phyloP scores from a whole-genome alignment of 139 green algal species.

The Pseudopediastrum boryanum region DNA sequence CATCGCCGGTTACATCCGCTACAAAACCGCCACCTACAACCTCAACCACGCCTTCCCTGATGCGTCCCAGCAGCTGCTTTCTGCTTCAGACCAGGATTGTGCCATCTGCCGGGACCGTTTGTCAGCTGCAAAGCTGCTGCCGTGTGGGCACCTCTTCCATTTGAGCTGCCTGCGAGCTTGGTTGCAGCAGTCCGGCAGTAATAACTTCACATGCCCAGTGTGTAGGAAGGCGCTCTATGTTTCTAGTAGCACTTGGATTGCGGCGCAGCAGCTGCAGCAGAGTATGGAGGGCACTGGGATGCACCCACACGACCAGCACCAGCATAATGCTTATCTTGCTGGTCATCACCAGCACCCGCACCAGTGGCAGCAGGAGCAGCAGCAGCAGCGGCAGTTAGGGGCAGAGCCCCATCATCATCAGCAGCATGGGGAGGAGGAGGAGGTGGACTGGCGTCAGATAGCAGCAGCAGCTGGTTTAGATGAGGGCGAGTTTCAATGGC shows the following conservation, averaged over 20 bases:
- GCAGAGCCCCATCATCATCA: neutral
- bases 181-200: conserved; percentile 64
- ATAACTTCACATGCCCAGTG: conserved; percentile 65
- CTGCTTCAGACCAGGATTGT: conserved; percentile 34
- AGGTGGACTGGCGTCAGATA: neutral
- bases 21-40: conserved; percentile 49
- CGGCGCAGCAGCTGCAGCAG: neutral
- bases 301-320: neutral
- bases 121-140: conserved; percentile 46
- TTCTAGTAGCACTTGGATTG: conserved; percentile 58
- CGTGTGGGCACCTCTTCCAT: conserved; percentile 64
- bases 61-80: conserved; percentile 22
- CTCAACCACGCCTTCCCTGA: conserved; percentile 59
- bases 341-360: neutral
- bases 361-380: neutral
- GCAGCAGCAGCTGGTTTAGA: neutral
- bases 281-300: neutral
- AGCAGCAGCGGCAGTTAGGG: neutral
- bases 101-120: conserved; percentile 56
- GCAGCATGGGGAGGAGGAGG: neutral
- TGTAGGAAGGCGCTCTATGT: conserved; percentile 50
- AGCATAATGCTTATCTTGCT: neutral
- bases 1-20: conserved; percentile 40
- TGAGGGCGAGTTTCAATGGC: neutral
- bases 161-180: conserved; percentile 63